phyloP scores from a whole-genome alignment of 306 rosid genomes.

The Heteromeles arbutifolia region DNA sequence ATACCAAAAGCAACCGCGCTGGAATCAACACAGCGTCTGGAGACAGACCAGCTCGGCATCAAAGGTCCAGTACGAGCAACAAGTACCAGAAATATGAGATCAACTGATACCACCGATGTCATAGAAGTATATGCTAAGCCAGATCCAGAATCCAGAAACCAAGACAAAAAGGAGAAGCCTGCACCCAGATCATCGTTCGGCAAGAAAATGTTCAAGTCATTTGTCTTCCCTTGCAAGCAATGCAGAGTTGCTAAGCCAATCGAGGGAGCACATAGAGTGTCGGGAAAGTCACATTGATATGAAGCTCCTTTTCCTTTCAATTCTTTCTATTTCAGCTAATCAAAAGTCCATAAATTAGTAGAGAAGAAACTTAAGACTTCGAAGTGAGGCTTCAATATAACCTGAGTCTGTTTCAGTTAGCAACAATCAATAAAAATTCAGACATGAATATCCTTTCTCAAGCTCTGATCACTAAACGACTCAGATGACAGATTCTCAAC shows the following conservation, averaged over 20 bases:
- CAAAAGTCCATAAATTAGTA: background rate
- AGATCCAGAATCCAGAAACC: conserved; percentile 19
- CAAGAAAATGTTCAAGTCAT: conserved; percentile 33
- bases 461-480: background rate
- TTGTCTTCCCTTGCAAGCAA: conserved; percentile 44
- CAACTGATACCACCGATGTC: conserved; percentile 20
- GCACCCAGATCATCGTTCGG: conserved; percentile 23
- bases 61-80: conserved; percentile 26
- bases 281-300: conserved; percentile 23
- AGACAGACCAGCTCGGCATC: conserved; percentile 8
- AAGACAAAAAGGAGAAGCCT: conserved; percentile 18
- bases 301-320: conserved; percentile 8
- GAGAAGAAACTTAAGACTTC: background rate
- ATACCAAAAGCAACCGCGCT: conserved; percentile 28
- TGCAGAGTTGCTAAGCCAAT: conserved; percentile 32
- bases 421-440: conserved; percentile 8
- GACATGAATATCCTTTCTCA: background rate
- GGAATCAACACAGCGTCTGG: conserved; percentile 22
- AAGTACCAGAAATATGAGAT: conserved; percentile 19
- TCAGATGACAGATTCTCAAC: background rate
- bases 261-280: conserved; percentile 22
- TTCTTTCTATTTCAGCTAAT: conserved; percentile 11
- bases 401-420: conserved; percentile 14
- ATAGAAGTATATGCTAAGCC: conserved; percentile 13
- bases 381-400: conserved; percentile 4